Conservation (phyloP, 352 stramenopile genomes). For the Phytophthora meadii region DNA sequence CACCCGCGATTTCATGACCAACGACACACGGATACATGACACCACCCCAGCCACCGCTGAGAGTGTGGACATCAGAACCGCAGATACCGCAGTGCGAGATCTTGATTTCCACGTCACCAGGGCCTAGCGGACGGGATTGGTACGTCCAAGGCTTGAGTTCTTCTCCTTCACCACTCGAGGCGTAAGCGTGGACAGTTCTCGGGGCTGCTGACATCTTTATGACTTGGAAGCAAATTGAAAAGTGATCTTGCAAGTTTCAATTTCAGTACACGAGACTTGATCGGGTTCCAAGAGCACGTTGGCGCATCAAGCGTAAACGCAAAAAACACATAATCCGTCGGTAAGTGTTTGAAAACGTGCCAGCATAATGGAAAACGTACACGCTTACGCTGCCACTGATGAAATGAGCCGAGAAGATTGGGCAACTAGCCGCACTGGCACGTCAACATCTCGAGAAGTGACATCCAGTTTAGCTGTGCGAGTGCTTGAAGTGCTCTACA, state of each 20-base stretch:
- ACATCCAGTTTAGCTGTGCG: neutral
- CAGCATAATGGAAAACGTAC: neutral
- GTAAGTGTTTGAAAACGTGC: neutral
- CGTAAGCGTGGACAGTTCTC: constrained; percentile 14
- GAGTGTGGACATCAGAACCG: constrained; percentile 14
- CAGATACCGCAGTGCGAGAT: constrained; percentile 24
- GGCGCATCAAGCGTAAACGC: too few relatives aligned
- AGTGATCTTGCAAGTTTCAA: neutral
- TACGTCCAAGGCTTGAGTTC: constrained; percentile 11
- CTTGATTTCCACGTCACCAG: constrained; percentile 19
- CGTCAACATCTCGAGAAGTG: neutral
- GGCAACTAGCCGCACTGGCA: neutral
- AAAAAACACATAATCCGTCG: neutral
- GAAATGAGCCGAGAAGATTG: neutral
- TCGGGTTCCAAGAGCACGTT: too few relatives aligned
- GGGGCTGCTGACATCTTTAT: constrained; percentile 17
- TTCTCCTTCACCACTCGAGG: constrained; percentile 13
- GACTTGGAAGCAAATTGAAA: constrained; percentile 3
- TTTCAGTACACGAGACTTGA: too few relatives aligned
- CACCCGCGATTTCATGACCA: constrained; percentile 36
- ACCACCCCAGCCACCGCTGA: constrained; percentile 44
- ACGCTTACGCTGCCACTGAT: neutral
- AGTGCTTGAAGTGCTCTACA: neutral
- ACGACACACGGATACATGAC: constrained; percentile 48
- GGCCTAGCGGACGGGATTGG: constrained; percentile 11